Percentiles rank a stretch among this genome's conserved stretches.
Evolutionary conservation across 2,329 filamentous ascomycete genomes (phyloP).

Genomic region (Aureobasidium subglaciale): DNA sequence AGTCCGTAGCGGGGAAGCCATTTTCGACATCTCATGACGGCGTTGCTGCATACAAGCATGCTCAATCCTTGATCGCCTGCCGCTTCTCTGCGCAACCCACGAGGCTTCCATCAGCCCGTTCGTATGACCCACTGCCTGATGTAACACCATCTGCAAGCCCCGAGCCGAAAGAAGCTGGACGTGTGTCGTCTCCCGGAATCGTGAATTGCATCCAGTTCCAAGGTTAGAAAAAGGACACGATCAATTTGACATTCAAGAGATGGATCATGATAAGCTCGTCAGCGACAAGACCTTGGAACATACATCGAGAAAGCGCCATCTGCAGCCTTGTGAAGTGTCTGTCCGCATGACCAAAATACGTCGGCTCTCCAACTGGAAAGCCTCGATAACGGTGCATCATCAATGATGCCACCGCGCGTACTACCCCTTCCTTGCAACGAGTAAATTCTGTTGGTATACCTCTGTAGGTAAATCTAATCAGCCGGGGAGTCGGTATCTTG

Average conservation of each 20-base stretch:
- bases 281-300: background rate
- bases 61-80: conserved; percentile 4
- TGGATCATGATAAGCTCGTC: background rate
- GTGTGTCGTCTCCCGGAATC: background rate
- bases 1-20: conserved; percentile 14
- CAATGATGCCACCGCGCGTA: conserved; percentile 5
- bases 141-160: background rate
- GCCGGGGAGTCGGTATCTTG: background rate
- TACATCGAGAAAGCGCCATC: no score
- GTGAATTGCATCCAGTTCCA: background rate
- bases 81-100: background rate
- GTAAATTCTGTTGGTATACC: background rate
- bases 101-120: background rate
- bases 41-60: conserved; percentile 9
- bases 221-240: no score
- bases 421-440: background rate
- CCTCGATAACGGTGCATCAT: background rate
- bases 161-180: background rate
- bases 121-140: background rate
- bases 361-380: conserved; percentile 6
- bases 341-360: conserved; percentile 8
- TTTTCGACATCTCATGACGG: conserved; percentile 10
- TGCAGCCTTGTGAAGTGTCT: no score
- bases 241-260: no score
- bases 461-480: background rate